These are phyloP conservation scores for Emydomyces testavorans DNA, from an alignment of 2,329 filamentous ascomycete species.

Conservation along the genomic window DNA sequence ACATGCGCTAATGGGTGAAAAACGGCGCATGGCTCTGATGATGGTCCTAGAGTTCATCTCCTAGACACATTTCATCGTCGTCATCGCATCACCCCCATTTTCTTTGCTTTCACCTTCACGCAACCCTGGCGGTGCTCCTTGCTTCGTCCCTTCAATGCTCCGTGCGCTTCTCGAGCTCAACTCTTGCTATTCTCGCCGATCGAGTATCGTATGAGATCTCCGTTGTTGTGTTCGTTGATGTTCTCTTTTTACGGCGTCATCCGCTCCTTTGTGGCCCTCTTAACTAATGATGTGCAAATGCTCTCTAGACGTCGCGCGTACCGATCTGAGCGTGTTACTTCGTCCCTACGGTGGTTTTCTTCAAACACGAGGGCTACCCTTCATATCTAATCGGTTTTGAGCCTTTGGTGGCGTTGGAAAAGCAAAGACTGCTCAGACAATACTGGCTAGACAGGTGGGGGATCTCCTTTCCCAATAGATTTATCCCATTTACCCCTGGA, in stretches of 20 bases:
- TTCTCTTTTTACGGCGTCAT: not conserved
- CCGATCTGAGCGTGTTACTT: not conserved
- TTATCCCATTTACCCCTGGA: not conserved
- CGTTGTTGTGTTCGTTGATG: not conserved
- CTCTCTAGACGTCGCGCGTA: not conserved
- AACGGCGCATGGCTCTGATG: conserved; percentile 6
- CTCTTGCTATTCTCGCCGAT: not conserved
- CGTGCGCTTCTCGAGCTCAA: not conserved
- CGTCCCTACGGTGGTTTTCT: not conserved
- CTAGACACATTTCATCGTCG: not conserved
- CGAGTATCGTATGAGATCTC: too few relatives aligned
- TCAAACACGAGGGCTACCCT: not conserved
- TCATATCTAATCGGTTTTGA: not conserved
- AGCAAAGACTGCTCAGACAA: not conserved
- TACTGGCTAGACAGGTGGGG: not conserved
- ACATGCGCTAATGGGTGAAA: conserved; percentile 9
- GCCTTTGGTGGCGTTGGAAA: conserved; percentile 6
- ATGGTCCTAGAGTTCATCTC: conserved; percentile 3
- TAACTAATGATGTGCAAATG: too few relatives aligned
- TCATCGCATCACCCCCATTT: not conserved
- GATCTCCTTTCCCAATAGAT: not conserved
- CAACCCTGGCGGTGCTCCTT: not conserved
- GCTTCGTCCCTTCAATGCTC: not conserved
- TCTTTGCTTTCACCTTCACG: not conserved
- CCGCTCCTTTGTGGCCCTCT: not conserved